These are phyloP conservation scores for Corchorus olitorius DNA, from an alignment of 345 rosid genomes.

Conservation along the genomic window DNA sequence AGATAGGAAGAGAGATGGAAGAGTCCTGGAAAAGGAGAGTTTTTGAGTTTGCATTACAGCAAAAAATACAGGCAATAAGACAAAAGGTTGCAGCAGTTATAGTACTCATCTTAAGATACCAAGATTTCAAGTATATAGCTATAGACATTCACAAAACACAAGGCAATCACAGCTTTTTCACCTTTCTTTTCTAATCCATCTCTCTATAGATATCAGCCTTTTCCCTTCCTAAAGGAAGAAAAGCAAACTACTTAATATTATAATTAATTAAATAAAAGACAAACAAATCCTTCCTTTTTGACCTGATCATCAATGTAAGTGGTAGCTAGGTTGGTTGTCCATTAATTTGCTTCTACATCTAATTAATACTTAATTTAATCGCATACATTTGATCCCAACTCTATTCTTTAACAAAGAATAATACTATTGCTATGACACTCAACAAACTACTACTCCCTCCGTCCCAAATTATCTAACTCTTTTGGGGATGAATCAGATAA, in stretches of 20 bases:
- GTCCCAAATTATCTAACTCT: too few relatives aligned
- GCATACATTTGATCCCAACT: conserved; percentile 18
- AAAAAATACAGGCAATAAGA: conserved; percentile 21
- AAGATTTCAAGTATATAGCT: conserved; percentile 2
- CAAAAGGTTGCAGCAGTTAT: conserved; percentile 23
- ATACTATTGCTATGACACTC: too few relatives aligned
- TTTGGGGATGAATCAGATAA: too few relatives aligned
- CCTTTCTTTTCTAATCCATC: neutral
- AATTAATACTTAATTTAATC: neutral
- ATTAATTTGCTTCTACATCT: neutral
- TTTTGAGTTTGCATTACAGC: neutral
- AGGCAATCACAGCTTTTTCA: conserved; percentile 33
- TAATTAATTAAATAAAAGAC: conserved; percentile 12
- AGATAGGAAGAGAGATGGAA: neutral
- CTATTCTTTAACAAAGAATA: neutral
- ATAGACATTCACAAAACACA: conserved; percentile 44
- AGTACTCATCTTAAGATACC: conserved; percentile 18
- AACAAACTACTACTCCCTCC: too few relatives aligned
- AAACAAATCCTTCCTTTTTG: conserved; percentile 27
- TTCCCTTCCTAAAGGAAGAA: neutral
- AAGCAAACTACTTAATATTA: neutral
- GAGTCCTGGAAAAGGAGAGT: neutral
- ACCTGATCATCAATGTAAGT: neutral
- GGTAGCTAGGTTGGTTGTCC: neutral
- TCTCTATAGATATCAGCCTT: neutral